These are phyloP conservation scores for Ochetophila trinervis DNA, from an alignment of 306 rosid species.

Conservation along the genomic window DNA sequence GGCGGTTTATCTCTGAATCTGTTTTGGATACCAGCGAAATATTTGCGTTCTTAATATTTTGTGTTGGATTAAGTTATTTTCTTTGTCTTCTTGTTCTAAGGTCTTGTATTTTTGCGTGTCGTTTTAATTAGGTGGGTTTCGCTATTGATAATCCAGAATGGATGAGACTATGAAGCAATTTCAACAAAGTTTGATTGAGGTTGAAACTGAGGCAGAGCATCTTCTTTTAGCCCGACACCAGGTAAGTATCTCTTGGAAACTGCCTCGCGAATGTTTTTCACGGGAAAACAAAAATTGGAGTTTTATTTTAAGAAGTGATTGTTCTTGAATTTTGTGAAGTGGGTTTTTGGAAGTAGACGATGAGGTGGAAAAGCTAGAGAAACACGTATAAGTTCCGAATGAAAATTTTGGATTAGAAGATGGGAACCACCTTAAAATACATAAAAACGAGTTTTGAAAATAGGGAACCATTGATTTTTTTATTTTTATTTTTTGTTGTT, in stretches of 20 bases:
- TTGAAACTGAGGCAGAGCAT: slow-evolving; percentile 75
- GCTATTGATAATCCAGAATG: slow-evolving; percentile 34
- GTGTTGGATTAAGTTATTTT: too few relatives aligned
- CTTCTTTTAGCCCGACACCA: slow-evolving; percentile 71
- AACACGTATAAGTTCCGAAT: not conserved
- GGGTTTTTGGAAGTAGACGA: not conserved
- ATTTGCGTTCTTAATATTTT: too few relatives aligned
- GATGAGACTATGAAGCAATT: slow-evolving; percentile 47
- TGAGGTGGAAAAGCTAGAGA: not conserved
- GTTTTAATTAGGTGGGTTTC: not conserved
- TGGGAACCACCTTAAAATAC: not conserved
- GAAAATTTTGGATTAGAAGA: not conserved
- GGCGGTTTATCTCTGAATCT: too few relatives aligned
- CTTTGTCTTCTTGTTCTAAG: not conserved
- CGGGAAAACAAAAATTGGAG: not conserved
- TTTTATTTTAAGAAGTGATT: not conserved
- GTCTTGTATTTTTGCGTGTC: not conserved
- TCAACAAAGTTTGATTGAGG: slow-evolving; percentile 47
- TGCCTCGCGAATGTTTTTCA: too few relatives aligned
- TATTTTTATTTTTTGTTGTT: too few relatives aligned
- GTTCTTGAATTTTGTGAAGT: not conserved
- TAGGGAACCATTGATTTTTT: not conserved
- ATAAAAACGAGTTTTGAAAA: not conserved
- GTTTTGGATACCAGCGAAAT: too few relatives aligned
- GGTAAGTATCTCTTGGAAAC: slow-evolving; percentile 27